Base-by-base conservation (phyloP, 2,329 filamentous ascomycete species). In the Sporothrix brasiliensis region DNA sequence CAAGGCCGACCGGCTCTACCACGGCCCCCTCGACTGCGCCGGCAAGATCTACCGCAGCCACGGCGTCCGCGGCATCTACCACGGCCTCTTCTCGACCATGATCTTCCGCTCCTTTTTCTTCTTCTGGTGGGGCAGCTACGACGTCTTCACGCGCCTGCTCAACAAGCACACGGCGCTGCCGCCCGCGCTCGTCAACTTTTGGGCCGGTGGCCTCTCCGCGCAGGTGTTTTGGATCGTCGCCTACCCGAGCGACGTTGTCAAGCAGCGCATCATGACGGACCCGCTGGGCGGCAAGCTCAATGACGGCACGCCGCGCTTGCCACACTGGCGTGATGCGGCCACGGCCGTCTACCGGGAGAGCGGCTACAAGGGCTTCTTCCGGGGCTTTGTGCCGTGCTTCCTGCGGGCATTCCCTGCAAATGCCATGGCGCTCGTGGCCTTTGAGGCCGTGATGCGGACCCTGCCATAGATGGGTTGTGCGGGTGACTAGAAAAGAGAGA, bases 71-170 rank as follows among this genome's bases (percentile, higher is more conserved):
- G 95, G 94, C 49, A 79, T 99, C 9, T 99, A 94, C 80, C 93
- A 93, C 78, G 95, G 95, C 0, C 85, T 99, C 14, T 83, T 81
- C 50, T 92, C 95, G 1, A 98, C 95, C 0, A 83, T 98, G 65
- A 80, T 98, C 63, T 98, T 98, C 83, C 88, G 95, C 21, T 88
- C 89, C 16, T 97, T 94, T 82, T 99, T 99, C 85, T 97, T 97
- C 85, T 95, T 91, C 83, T 98, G 94, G 94, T 99, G 95, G 95
- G 89, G 90, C n/a, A 91, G 89, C 72, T 99, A 99, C 82, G 94
- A 97, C 76, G 75, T 97, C 41, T 86, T 98, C 75, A 92, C 92
- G 5, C 85, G 88, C 27, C 81, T 85, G 71, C 83, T 98, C 77
- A 83, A 87, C 69, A 80, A 87, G 21, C 83, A 88, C 75, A 97